Conservation (phyloP, 306 rosid species). For the Arachis stenosperma region DNA sequence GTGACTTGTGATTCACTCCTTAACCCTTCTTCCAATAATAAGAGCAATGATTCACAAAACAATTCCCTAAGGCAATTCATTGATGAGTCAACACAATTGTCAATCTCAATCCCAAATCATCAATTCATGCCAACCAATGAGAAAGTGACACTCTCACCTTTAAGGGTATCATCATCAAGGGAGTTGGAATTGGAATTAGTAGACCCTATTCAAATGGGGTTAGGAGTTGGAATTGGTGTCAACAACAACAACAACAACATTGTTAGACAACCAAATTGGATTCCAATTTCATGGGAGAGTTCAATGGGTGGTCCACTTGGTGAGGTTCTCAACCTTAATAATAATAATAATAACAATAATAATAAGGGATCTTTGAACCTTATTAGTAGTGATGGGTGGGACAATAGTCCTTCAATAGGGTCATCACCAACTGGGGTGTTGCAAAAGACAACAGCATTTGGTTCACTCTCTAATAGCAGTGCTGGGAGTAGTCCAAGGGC, state of each 20-base stretch:
- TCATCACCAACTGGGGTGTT: conserved; percentile 90
- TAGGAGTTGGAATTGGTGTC: conserved; percentile 52
- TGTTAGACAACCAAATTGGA: conserved; percentile 63
- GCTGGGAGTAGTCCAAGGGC: conserved; percentile 93
- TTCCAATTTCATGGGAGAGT: conserved; percentile 81
- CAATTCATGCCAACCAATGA: conserved; percentile 55
- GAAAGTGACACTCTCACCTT: conserved; percentile 68
- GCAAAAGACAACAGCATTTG: conserved; percentile 73
- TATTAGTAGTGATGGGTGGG: conserved; percentile 75
- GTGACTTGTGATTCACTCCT: conserved; percentile 70
- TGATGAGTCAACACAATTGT: conserved; percentile 65
- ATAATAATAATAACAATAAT: conserved; percentile 9
- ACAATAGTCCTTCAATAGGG: conserved; percentile 74
- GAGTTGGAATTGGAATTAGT: conserved; percentile 53
- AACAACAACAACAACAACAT: conserved; percentile 19
- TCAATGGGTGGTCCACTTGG: conserved; percentile 95
- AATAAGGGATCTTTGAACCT: conserved; percentile 60
- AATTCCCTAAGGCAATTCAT: conserved; percentile 77
- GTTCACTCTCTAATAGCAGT: conserved; percentile 86
- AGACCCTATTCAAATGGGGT: conserved; percentile 61
- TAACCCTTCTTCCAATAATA: conserved; percentile 70
- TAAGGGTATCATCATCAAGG: conserved; percentile 60
- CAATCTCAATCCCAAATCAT: conserved; percentile 68
- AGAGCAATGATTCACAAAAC: conserved; percentile 51
- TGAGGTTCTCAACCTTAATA: conserved; percentile 73